Percentiles rank a stretch among this genome's conserved stretches.
phyloP scores from a whole-genome alignment of 2,329 filamentous ascomycete species.

The Zelopaecilomyces penicillatus region DNA sequence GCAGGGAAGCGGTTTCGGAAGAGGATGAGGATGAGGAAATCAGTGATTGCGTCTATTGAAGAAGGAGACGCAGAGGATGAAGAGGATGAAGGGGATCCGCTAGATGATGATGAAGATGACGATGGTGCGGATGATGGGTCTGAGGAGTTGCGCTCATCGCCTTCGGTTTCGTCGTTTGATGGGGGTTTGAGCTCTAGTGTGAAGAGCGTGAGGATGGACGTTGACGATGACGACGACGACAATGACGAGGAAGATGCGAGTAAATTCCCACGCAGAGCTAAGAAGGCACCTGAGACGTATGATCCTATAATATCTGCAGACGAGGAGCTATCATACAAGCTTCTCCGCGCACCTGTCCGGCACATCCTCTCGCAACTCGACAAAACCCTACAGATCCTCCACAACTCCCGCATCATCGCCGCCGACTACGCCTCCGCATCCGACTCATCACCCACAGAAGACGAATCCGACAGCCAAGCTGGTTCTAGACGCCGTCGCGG shows the following conservation, averaged over 20 bases:
- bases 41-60: conserved; percentile 4
- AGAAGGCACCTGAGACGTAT: conserved; percentile 18
- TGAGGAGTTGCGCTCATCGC: no score
- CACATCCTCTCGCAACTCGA: conserved; percentile 66
- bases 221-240: conserved; percentile 2
- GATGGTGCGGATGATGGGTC: neutral
- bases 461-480: conserved; percentile 23
- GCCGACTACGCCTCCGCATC: conserved; percentile 30
- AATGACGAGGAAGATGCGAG: conserved; percentile 8
- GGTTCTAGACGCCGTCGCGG: conserved; percentile 18
- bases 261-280: neutral
- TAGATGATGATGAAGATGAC: neutral
- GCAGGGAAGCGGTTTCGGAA: conserved; percentile 57
- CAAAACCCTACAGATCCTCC: conserved; percentile 58
- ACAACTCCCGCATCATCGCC: conserved; percentile 51
- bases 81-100: conserved; percentile 1
- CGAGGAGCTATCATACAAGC: conserved; percentile 55
- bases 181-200: no score
- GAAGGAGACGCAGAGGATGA: neutral
- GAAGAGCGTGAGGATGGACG: neutral
- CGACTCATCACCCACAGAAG: conserved; percentile 32
- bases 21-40: conserved; percentile 12
- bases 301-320: conserved; percentile 56
- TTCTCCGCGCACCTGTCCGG: conserved; percentile 62
- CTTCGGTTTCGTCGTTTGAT: no score